A percentile compares a stretch with the other conserved stretches of the same genome.
These are phyloP conservation scores for Suillus ampliporus DNA, from an alignment of 768 basidiomycete species.

Conservation along the genomic window DNA sequence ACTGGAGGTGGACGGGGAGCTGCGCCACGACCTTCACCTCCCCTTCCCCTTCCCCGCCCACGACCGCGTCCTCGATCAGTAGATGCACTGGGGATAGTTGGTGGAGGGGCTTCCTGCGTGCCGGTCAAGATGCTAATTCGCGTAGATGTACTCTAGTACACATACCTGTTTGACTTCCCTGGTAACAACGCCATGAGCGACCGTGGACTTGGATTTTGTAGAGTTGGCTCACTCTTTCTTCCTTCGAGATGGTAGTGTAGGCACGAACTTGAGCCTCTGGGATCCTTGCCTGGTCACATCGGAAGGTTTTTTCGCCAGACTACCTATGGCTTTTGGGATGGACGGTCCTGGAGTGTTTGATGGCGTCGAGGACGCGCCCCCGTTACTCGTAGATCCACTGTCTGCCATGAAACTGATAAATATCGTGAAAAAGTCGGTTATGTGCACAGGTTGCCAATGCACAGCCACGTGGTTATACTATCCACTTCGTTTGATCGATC, in stretches of 20 bases:
- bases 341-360: slow-evolving; percentile 22
- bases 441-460: background rate
- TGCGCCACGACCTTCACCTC: slow-evolving; percentile 56
- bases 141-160: slow-evolving; percentile 11
- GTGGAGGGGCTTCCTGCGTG: slow-evolving; percentile 53
- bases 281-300: slow-evolving; percentile 78
- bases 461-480: slow-evolving; percentile 4
- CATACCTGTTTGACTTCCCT: slow-evolving; percentile 73
- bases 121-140: slow-evolving; percentile 13
- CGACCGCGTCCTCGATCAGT: slow-evolving; percentile 52
- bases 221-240: slow-evolving; percentile 66
- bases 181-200: slow-evolving; percentile 22
- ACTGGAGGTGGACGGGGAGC: slow-evolving; percentile 52
- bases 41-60: slow-evolving; percentile 56
- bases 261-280: slow-evolving; percentile 81
- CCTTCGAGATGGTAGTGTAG: slow-evolving; percentile 73
- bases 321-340: slow-evolving; percentile 70
- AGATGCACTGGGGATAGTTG: slow-evolving; percentile 37
- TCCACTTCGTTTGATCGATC: background rate
- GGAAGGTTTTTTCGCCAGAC: slow-evolving; percentile 70
- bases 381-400: background rate
- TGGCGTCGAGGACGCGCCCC: slow-evolving; percentile 15
- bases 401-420: slow-evolving; percentile 19
- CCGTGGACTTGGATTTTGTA: slow-evolving; percentile 9
- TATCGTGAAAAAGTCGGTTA: slow-evolving; percentile 13